Evolutionary conservation across 2,329 filamentous ascomycete species (phyloP).

Genomic region (Aspergillus carbonarius): DNA sequence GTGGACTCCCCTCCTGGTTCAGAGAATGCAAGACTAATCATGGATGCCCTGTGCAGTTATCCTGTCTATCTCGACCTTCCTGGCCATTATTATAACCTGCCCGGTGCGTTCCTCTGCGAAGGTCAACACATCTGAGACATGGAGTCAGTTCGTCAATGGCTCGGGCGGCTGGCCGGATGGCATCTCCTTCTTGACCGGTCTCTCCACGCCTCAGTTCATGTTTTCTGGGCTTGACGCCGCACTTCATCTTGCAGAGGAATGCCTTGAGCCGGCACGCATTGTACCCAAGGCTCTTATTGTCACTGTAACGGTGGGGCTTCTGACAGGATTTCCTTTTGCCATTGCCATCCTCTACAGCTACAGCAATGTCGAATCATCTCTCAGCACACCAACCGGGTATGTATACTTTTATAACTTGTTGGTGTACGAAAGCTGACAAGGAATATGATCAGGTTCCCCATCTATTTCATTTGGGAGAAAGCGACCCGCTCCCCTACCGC

Average conservation of each 20-base stretch:
- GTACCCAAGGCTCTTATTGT: slow-evolving; percentile 22
- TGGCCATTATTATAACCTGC: slow-evolving; percentile 23
- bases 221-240: slow-evolving; percentile 25
- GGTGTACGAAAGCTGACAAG: background rate
- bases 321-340: slow-evolving; percentile 24
- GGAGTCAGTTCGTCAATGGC: slow-evolving; percentile 21
- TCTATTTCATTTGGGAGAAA: slow-evolving; percentile 26
- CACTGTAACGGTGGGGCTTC: slow-evolving; percentile 21
- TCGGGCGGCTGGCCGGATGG: slow-evolving; percentile 25
- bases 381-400: slow-evolving; percentile 20
- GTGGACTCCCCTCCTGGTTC: background rate
- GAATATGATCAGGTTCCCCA: slow-evolving; percentile 16
- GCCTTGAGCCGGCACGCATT: slow-evolving; percentile 23
- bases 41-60: slow-evolving; percentile 12
- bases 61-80: slow-evolving; percentile 21
- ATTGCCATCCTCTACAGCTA: slow-evolving; percentile 23
- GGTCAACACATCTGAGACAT: slow-evolving; percentile 17
- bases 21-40: background rate
- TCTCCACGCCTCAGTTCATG: slow-evolving; percentile 27
- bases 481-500: slow-evolving; percentile 21
- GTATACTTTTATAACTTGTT: background rate
- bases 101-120: slow-evolving; percentile 16
- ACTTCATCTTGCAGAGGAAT: slow-evolving; percentile 25
- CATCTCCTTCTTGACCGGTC: slow-evolving; percentile 25
- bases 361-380: slow-evolving; percentile 12